phyloP scores from a whole-genome alignment of 164 flowering plant genomes.

The Platanus orientalis region DNA sequence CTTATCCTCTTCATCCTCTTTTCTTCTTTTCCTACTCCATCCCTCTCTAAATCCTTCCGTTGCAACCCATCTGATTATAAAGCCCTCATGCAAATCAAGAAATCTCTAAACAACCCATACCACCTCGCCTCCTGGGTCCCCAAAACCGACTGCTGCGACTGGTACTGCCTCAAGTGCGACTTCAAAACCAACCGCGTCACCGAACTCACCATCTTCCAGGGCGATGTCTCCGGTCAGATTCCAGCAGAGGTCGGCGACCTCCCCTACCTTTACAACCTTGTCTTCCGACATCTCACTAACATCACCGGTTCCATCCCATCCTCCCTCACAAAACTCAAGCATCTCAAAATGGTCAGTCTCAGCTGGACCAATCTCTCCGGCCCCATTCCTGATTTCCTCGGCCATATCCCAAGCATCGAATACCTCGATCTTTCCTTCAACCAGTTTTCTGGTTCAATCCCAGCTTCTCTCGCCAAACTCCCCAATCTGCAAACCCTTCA shows the following conservation, averaged over 20 bases:
- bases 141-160: not conserved
- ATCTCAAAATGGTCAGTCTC: not conserved
- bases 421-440: not conserved
- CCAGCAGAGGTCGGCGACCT: not conserved
- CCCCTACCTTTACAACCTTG: not conserved
- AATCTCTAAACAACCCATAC: not conserved
- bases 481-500: not conserved
- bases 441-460: not conserved
- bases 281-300: not conserved
- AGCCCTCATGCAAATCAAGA: not conserved
- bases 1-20: no score
- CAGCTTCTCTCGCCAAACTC: not conserved
- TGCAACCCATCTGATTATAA: not conserved
- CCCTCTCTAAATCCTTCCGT: not conserved
- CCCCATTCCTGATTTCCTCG: not conserved
- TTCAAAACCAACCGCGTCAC: not conserved
- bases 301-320: not conserved
- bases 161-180: not conserved
- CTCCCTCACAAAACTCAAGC: not conserved
- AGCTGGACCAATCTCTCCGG: slow-evolving; percentile 4
- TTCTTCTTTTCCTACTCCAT: no score
- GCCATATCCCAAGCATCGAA: not conserved
- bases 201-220: not conserved
- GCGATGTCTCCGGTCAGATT: not conserved
- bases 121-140: not conserved